phyloP scores from a whole-genome alignment of 2,329 filamentous ascomycete species.

The Exophiala sideris region DNA sequence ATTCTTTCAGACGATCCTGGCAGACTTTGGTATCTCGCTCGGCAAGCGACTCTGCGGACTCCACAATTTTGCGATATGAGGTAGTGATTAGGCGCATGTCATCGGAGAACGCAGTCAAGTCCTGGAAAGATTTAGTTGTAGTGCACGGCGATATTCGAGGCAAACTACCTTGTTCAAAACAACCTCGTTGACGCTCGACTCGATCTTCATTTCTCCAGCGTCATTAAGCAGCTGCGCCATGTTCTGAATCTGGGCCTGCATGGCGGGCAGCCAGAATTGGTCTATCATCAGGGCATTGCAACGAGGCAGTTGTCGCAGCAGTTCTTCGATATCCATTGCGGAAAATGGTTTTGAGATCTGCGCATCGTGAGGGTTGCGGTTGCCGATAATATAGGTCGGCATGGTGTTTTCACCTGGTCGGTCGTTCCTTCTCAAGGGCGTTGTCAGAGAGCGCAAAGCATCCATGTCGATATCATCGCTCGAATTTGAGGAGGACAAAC shows the following conservation, averaged over 20 bases:
- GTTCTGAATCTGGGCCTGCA: slow-evolving; percentile 15
- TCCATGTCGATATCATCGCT: slow-evolving; percentile 19
- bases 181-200: slow-evolving; percentile 13
- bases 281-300: slow-evolving; percentile 7
- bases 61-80: slow-evolving; percentile 17
- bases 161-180: slow-evolving; percentile 8
- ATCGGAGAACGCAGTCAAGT: slow-evolving; percentile 11
- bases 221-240: slow-evolving; percentile 18
- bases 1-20: slow-evolving; percentile 15
- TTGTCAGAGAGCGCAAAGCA: slow-evolving; percentile 15
- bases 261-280: slow-evolving; percentile 22
- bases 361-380: slow-evolving; percentile 2
- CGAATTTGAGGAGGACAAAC: slow-evolving; percentile 12
- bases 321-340: slow-evolving; percentile 22
- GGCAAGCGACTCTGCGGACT: slow-evolving; percentile 21
- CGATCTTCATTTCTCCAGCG: slow-evolving; percentile 11
- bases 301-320: slow-evolving; percentile 15
- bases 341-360: slow-evolving; percentile 18
- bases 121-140: slow-evolving; percentile 14
- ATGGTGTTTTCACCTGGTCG: slow-evolving; percentile 10
- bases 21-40: slow-evolving; percentile 15
- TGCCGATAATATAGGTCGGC: slow-evolving; percentile 13
- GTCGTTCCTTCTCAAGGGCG: slow-evolving; percentile 19
- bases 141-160: too few species aligned
- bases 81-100: slow-evolving; percentile 16